Percentiles rank a stretch among this genome's conserved stretches.
These are phyloP conservation scores for Austroboletus novae-zelandiae DNA, from an alignment of 1,284 basidiomycete genomes.

Conservation along the genomic window DNA sequence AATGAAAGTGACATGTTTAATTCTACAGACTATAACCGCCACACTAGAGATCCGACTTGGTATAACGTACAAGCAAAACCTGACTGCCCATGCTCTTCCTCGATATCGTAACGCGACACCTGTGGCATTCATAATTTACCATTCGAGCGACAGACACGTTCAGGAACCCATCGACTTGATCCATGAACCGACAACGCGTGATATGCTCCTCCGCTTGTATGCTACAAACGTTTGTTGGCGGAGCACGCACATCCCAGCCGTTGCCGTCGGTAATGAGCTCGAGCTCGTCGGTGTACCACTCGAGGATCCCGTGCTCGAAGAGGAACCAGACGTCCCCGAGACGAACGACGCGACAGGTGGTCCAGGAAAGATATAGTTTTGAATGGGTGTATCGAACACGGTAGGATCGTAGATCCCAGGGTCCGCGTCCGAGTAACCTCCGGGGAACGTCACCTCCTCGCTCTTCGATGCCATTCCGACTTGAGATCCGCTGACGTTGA, in stretches of 20 bases:
- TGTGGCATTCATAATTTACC: background rate
- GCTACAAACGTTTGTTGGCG: slow-evolving; percentile 22
- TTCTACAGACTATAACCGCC: background rate
- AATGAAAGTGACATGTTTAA: slow-evolving; percentile 2
- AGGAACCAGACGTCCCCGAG: slow-evolving; percentile 5
- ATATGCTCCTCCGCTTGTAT: slow-evolving; percentile 16
- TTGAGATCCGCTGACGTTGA: slow-evolving; percentile 52
- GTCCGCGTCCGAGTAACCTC: slow-evolving; percentile 61
- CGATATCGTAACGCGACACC: background rate
- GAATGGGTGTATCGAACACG: slow-evolving; percentile 33
- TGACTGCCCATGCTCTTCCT: too few relatives aligned
- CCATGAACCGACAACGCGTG: slow-evolving; percentile 21
- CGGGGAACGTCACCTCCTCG: slow-evolving; percentile 63
- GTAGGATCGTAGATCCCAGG: slow-evolving; percentile 57
- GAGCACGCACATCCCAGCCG: slow-evolving; percentile 14
- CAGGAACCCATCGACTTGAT: slow-evolving; percentile 20
- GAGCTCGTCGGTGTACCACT: slow-evolving; percentile 32
- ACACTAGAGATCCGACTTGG: too few relatives aligned
- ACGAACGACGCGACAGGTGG: slow-evolving; percentile 47
- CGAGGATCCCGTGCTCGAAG: slow-evolving; percentile 40
- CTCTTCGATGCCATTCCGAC: slow-evolving; percentile 41
- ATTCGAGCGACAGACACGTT: background rate
- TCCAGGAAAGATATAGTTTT: slow-evolving; percentile 49
- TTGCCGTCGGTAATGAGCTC: slow-evolving; percentile 3
- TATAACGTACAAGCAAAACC: too few relatives aligned